A percentile compares a stretch with the other conserved stretches of the same genome.
phyloP scores from a whole-genome alignment of 148 eudicot genomes.

The Gaultheria prostrata region DNA sequence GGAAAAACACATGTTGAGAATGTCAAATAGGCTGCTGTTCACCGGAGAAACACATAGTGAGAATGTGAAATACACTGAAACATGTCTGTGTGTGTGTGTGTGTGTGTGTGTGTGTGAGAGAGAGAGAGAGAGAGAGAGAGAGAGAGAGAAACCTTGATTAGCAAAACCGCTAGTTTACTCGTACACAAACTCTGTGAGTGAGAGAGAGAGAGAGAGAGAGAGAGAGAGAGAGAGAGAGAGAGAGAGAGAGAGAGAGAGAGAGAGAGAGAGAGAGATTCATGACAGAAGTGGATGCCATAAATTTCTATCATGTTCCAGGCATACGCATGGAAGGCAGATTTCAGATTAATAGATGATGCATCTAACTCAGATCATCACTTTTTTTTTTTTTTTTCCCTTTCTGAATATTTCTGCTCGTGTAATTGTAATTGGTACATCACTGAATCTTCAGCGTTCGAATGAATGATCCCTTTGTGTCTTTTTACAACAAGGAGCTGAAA shows the following conservation, averaged over 20 bases:
- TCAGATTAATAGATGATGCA: slow-evolving; percentile 11
- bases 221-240: too few relatives aligned
- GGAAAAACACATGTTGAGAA: background rate
- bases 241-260: background rate
- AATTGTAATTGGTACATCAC: slow-evolving; percentile 6
- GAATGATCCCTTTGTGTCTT: slow-evolving; percentile 25
- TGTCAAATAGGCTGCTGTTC: background rate
- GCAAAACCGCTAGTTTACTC: too few relatives aligned
- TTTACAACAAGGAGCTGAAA: slow-evolving; percentile 36
- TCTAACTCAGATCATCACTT: slow-evolving; percentile 7
- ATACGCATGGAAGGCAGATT: background rate
- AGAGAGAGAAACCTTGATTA: too few relatives aligned
- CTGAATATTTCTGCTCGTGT: background rate
- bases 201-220: too few relatives aligned
- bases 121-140: background rate
- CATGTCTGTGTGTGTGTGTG: too few relatives aligned
- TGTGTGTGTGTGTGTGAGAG: background rate
- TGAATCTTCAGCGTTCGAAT: slow-evolving; percentile 9
- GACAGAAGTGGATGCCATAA: too few relatives aligned
- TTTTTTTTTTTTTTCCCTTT: too few relatives aligned
- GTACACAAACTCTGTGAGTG: too few relatives aligned
- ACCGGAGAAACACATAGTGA: background rate
- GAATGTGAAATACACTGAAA: background rate
- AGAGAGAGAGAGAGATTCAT: too few relatives aligned
- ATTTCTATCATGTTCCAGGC: background rate